Base-by-base conservation (phyloP, 257 asterid species). In the Solanum raphanifolium region DNA sequence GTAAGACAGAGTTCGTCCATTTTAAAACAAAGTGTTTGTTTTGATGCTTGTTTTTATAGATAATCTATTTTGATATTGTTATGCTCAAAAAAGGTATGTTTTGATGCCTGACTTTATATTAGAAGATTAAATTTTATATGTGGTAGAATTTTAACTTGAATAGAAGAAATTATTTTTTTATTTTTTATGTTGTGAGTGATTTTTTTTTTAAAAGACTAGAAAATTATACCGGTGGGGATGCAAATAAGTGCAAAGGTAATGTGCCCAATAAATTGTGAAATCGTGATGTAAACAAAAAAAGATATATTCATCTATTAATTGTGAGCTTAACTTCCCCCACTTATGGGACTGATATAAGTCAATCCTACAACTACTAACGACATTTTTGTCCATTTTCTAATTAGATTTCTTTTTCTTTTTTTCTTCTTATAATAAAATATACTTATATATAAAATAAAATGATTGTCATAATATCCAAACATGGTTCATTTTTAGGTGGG, bases 31-130 rank as follows among this genome's bases (percentile, higher is more conserved):
- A 58, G 12, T 58, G 1, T 21, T 21, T 58, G 1, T 15, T 52
- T 52, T 52, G 9, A 18, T 48, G 60, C 60, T 15, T 48, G 60
- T 20, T 55, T 55, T 55, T 20, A 58, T 23, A 58, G 2, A 0
- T 7, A 8, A 1, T 20, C 2, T 21, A 7, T 58, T 1, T 58
- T 58, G 25, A 58, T 58, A 21, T 21, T 58, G 13, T 58, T 58
- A 21, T 4, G 5, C 23, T 1, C 1, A 8, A 58, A 9, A 58
- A 58, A 4, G 1, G 2, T 58, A 0, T 21, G 1, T 58, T 21
- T 58, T 58, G 13, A 58, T 8, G 3, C 0, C 9, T 1, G 2
- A 58, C 27, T 58, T 23, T 58, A 7, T 58, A 20, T 11, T 58
- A 58, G 18, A 25, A n/a, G 34, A 65, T 65, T 65, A 25, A 25